These are phyloP conservation scores for Pachyrhizus erosus DNA, from an alignment of 306 rosid genomes.

Conservation along the genomic window DNA sequence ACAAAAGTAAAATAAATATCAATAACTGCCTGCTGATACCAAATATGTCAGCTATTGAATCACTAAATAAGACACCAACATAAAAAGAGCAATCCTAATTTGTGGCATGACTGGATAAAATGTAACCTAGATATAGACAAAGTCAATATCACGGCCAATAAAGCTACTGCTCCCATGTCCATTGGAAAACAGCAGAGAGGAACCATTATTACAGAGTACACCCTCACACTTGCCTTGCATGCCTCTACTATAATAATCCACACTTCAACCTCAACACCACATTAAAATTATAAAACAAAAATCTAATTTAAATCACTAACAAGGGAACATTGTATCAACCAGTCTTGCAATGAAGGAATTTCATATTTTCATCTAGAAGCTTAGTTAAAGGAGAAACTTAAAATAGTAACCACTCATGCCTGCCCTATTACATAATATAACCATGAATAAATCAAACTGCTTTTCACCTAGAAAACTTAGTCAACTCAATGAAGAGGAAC, in stretches of 20 bases:
- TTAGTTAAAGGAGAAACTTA: no score
- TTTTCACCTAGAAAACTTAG: background rate
- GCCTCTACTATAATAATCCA: background rate
- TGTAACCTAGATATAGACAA: background rate
- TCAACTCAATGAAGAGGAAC: background rate
- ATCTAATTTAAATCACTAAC: background rate
- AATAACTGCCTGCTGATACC: background rate
- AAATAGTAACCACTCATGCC: no score
- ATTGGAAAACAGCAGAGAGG: background rate
- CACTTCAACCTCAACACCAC: background rate
- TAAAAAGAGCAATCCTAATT: background rate
- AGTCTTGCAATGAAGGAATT: background rate
- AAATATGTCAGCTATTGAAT: no score
- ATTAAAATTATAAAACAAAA: background rate
- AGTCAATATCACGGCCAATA: background rate
- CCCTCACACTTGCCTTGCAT: constrained; percentile 5
- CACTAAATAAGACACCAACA: no score
- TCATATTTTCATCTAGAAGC: no score
- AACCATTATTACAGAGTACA: background rate
- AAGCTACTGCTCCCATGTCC: background rate
- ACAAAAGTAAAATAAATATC: background rate
- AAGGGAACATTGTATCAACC: background rate
- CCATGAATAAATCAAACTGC: no score
- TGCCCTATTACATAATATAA: no score
- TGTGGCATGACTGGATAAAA: background rate